These are phyloP conservation scores for Gossypium trilobum DNA, from an alignment of 441 rosid genomes.

Conservation along the genomic window DNA sequence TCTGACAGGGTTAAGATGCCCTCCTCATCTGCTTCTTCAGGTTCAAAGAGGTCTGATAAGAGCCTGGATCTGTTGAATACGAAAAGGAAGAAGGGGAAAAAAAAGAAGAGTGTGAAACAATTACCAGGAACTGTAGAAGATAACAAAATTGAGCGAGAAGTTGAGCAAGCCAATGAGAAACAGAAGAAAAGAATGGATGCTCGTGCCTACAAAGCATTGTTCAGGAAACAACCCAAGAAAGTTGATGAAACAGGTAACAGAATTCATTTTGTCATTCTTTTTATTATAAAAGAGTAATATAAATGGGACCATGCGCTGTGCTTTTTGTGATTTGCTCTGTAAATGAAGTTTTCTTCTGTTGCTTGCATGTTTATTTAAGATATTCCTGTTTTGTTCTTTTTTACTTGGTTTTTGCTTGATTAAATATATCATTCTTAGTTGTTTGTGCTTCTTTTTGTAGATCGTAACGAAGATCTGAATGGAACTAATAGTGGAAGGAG, in stretches of 20 bases:
- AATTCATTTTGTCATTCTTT: not conserved
- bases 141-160: conserved; percentile 15
- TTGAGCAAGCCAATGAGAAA: conserved; percentile 5
- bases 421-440: not conserved
- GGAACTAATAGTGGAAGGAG: not conserved
- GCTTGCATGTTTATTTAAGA: not conserved
- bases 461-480: not conserved
- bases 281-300: not conserved
- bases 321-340: not conserved
- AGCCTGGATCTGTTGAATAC: conserved; percentile 19
- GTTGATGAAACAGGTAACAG: conserved; percentile 7
- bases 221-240: not conserved
- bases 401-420: conserved; percentile 1
- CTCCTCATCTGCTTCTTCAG: conserved; percentile 31
- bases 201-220: conserved; percentile 1
- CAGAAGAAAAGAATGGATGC: conserved; percentile 15
- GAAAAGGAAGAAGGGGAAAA: conserved; percentile 29
- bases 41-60: conserved; percentile 31
- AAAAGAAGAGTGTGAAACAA: conserved; percentile 31
- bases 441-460: conserved; percentile 1
- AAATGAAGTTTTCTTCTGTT: not conserved
- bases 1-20: conserved; percentile 44
- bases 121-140: conserved; percentile 31
- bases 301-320: not conserved
- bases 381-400: not conserved